These are phyloP conservation scores for Pythium folliculosum DNA, from an alignment of 352 stramenopile genomes.

Conservation along the genomic window DNA sequence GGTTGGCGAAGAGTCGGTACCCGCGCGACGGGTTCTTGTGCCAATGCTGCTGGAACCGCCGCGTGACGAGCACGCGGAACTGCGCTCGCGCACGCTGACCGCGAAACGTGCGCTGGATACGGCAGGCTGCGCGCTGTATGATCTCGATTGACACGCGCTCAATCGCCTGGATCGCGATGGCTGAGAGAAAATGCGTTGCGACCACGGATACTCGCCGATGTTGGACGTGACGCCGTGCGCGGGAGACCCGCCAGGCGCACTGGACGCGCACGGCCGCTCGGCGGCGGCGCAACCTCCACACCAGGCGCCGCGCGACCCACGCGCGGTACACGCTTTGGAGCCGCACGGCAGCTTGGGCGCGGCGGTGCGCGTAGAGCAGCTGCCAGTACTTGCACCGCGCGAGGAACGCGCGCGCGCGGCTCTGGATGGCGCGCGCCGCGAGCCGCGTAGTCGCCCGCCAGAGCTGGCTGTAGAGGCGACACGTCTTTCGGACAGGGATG, in stretches of 20 bases:
- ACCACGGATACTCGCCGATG: slow-evolving; percentile 25
- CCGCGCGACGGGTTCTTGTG: slow-evolving; percentile 55
- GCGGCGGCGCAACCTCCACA: slow-evolving; percentile 29
- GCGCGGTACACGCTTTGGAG: slow-evolving; percentile 58
- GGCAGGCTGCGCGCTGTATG: slow-evolving; percentile 29
- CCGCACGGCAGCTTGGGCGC: slow-evolving; percentile 25
- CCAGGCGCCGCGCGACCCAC: slow-evolving; percentile 33
- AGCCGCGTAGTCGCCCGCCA: slow-evolving; percentile 30
- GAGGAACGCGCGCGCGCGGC: slow-evolving; percentile 31
- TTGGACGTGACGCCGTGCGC: slow-evolving; percentile 28
- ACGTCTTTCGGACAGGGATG: slow-evolving; percentile 38
- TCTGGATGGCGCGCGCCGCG: slow-evolving; percentile 42
- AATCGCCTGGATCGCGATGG: slow-evolving; percentile 25
- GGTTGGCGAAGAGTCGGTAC: slow-evolving; percentile 36
- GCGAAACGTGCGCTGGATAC: slow-evolving; percentile 53
- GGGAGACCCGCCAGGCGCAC: slow-evolving; percentile 46
- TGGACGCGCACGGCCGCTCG: slow-evolving; percentile 44
- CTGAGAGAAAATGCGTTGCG: slow-evolving; percentile 24
- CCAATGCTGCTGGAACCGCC: slow-evolving; percentile 46
- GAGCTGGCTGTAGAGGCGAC: slow-evolving; percentile 22
- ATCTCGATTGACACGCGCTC: slow-evolving; percentile 27
- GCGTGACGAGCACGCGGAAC: slow-evolving; percentile 37
- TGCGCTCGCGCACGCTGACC: slow-evolving; percentile 35
- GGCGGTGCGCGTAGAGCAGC: slow-evolving; percentile 26
- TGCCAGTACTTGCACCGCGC: slow-evolving; percentile 32